Conservation (phyloP, 2,329 filamentous ascomycete species). For the Exophiala aquamarina region DNA sequence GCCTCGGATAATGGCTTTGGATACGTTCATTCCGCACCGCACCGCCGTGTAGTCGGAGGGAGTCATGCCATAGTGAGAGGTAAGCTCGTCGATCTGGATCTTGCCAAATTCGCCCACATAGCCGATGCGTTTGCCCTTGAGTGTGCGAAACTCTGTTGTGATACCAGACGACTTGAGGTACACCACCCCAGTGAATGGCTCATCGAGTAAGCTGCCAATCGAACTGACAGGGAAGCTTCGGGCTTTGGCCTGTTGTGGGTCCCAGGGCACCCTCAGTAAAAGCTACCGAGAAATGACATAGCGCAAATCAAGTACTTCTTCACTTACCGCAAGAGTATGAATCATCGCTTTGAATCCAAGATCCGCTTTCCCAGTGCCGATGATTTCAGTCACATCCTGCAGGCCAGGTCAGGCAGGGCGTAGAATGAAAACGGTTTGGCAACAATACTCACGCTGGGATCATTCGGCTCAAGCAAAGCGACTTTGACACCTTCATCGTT, state of each 20-base stretch:
- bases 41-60: slow-evolving; percentile 73
- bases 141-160: slow-evolving; percentile 70
- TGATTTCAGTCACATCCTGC: slow-evolving; percentile 74
- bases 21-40: slow-evolving; percentile 79
- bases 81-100: slow-evolving; percentile 81
- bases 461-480: slow-evolving; percentile 73
- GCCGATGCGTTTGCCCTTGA: slow-evolving; percentile 75
- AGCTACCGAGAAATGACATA: too few relatives aligned
- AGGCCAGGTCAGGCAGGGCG: not conserved
- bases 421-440: too few relatives aligned
- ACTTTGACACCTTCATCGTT: slow-evolving; percentile 75
- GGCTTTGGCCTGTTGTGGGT: slow-evolving; percentile 64
- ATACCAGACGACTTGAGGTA: slow-evolving; percentile 75
- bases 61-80: slow-evolving; percentile 73
- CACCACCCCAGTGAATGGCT: slow-evolving; percentile 76
- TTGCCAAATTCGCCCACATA: slow-evolving; percentile 80
- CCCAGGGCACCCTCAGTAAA: too few relatives aligned
- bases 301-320: not conserved
- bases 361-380: slow-evolving; percentile 73
- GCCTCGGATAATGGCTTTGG: slow-evolving; percentile 71
- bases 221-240: slow-evolving; percentile 71
- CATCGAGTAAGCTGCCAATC: slow-evolving; percentile 73
- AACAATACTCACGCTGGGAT: slow-evolving; percentile 56
- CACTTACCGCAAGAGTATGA: slow-evolving; percentile 68
- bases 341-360: slow-evolving; percentile 85